Base-by-base conservation (phyloP, 768 basidiomycete species). In the Kwoniella heveanensis region DNA sequence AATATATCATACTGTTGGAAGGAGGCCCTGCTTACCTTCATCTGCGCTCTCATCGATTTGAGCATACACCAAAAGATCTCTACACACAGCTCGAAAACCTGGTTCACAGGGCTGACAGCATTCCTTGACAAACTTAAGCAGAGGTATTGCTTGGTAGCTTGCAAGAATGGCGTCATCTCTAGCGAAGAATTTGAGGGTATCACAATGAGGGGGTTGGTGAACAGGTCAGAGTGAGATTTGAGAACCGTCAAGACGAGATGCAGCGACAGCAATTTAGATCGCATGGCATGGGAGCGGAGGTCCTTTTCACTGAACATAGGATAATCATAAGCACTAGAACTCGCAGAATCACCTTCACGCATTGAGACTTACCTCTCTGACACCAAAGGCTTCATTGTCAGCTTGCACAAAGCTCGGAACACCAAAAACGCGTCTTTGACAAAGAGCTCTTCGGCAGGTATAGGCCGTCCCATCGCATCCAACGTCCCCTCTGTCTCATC, bases 351-450 rank as follows among this genome's bases (percentile, higher is more conserved):
- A 53, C 1, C n/a, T n/a, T n/a, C n/a, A n/a, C n/a, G n/a, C n/a
- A n/a, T n/a, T n/a, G n/a, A n/a, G 24, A 29, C 86, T 54, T 51
- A 93, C 94, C 91, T 95, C 81, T 99, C 96, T 5, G 85, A 87
- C 71, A 91, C 90, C 51, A 99, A 82, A 12, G 94, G 90, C 79
- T 98, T 98, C 94, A 97, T 98, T 9, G 92, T 94, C 68, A 98
- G 83, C 78, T 98, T 98, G 83, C 96, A 98, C 12, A 99, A 83
- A 0, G 96, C 94, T 50, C 96, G 85, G 81, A 98, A 95, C 37
- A 99, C 95, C 65, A 99, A 85, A 83, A 97, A 99, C 0, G 96
- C 93, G 76, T 99, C 96, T 77, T 98, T 98, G 76, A 96, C 85
- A 78, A 93, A 95, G 59, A 97, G 81, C 70, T 99, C 95, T 56